These are phyloP conservation scores for Hypoxylon sp. DNA, from an alignment of 2,329 filamentous ascomycete species.

Conservation along the genomic window DNA sequence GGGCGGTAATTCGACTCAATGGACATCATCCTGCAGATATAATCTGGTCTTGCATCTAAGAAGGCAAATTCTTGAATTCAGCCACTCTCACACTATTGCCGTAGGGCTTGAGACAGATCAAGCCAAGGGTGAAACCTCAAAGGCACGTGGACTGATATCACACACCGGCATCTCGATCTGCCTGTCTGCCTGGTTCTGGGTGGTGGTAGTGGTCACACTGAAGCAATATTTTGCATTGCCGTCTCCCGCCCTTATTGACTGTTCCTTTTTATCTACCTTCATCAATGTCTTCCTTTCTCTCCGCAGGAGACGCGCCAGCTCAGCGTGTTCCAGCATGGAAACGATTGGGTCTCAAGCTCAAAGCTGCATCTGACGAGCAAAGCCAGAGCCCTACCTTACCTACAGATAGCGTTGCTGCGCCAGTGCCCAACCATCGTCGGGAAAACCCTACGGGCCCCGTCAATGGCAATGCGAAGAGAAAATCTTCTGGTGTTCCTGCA, in stretches of 20 bases:
- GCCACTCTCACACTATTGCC: slow-evolving; percentile 12
- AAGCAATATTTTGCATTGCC: slow-evolving; percentile 22
- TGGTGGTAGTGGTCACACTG: slow-evolving; percentile 23
- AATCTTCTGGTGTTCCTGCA: slow-evolving; percentile 51
- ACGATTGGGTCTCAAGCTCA: slow-evolving; percentile 73
- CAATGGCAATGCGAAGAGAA: slow-evolving; percentile 50
- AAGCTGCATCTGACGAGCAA: slow-evolving; percentile 56
- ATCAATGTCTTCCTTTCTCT: slow-evolving; percentile 58
- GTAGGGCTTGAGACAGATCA: slow-evolving; percentile 28
- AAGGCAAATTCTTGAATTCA: slow-evolving; percentile 31
- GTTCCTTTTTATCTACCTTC: slow-evolving; percentile 47
- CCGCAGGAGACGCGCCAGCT: slow-evolving; percentile 59
- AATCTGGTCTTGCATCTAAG: slow-evolving; percentile 18
- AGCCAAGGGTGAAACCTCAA: slow-evolving; percentile 15
- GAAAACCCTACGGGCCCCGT: slow-evolving; percentile 34
- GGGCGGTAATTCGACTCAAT: slow-evolving; percentile 24
- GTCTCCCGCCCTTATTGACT: slow-evolving; percentile 27
- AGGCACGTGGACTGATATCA: slow-evolving; percentile 32
- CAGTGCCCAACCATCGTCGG: slow-evolving; percentile 45
- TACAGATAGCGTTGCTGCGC: slow-evolving; percentile 44
- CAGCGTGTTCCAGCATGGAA: slow-evolving; percentile 71
- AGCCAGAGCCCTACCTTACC: slow-evolving; percentile 49
- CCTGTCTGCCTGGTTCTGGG: slow-evolving; percentile 13
- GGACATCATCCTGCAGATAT: slow-evolving; percentile 28
- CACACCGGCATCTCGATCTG: slow-evolving; percentile 29